phyloP scores from a whole-genome alignment of 192 early-diverging fungal genomes.

The Chytriomyces sp. region DNA sequence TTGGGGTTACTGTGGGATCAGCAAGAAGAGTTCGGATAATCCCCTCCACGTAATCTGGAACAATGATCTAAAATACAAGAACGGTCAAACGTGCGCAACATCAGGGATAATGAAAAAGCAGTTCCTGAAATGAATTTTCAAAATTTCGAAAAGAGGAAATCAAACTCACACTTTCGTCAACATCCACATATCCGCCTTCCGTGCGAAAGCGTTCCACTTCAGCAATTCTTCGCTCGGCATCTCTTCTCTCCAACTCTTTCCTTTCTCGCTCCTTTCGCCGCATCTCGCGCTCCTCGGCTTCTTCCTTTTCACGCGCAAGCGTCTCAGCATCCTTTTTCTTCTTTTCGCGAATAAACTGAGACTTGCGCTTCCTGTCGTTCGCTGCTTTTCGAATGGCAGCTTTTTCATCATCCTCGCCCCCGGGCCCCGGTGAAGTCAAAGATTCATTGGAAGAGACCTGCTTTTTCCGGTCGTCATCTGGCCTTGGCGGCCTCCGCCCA shows the following conservation, averaged over 20 bases:
- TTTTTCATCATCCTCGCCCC: constrained; percentile 10
- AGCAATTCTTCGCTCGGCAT: constrained; percentile 18
- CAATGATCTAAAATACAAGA: constrained; percentile 35
- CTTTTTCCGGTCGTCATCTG: not conserved
- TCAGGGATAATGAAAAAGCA: not conserved
- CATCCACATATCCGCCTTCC: constrained; percentile 6
- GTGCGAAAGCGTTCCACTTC: constrained; percentile 21
- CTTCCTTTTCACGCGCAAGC: constrained; percentile 9
- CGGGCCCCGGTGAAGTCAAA: not conserved
- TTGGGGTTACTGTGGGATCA: constrained; percentile 46
- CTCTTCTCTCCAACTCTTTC: constrained; percentile 27
- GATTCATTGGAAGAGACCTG: no score
- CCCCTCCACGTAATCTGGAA: constrained; percentile 52
- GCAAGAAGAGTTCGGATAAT: constrained; percentile 47
- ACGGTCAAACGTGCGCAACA: not conserved
- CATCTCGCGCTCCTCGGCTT: constrained; percentile 21
- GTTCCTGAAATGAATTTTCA: not conserved
- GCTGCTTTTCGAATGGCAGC: constrained; percentile 16
- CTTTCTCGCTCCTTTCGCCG: constrained; percentile 26
- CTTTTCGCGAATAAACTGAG: constrained; percentile 25
- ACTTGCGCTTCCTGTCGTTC: constrained; percentile 11
- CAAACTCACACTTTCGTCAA: constrained; percentile 17
- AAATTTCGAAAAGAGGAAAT: not conserved
- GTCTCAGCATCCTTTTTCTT: constrained; percentile 31
- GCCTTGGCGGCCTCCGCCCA: not conserved